These are phyloP conservation scores for Hemisphaericaspora lyxosophila DNA, from an alignment of 1,139 yeast species.

Conservation along the genomic window DNA sequence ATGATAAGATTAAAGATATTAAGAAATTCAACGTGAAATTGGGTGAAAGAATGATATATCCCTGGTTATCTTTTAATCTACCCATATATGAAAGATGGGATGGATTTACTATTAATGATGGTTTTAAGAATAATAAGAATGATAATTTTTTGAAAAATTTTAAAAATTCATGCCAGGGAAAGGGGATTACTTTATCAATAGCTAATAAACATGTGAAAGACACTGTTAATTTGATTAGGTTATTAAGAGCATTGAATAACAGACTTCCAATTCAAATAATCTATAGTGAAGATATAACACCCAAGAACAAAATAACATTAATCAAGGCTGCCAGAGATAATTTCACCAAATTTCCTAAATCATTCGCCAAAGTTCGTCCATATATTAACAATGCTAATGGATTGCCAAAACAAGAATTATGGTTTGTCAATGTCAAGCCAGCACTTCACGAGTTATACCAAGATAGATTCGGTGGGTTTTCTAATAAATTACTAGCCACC, in stretches of 20 bases:
- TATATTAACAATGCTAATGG: constrained; percentile 17
- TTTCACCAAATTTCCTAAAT: constrained; percentile 23
- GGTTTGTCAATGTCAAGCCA: constrained; percentile 32
- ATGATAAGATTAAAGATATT: background rate
- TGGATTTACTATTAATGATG: constrained; percentile 3
- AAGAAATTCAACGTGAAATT: constrained; percentile 7
- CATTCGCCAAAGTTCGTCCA: constrained; percentile 21
- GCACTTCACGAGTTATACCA: constrained; percentile 25
- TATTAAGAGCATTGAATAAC: constrained; percentile 45
- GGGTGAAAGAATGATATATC: constrained; percentile 17
- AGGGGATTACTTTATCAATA: constrained; percentile 52
- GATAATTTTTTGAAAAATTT: constrained; percentile 34
- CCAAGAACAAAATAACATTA: constrained; percentile 20
- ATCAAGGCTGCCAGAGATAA: constrained; percentile 29
- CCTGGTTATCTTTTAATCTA: constrained; percentile 18
- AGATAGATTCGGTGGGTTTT: constrained; percentile 24
- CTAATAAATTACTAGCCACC: constrained; percentile 32
- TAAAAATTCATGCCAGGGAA: constrained; percentile 38
- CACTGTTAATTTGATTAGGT: constrained; percentile 40
- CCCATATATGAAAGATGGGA: constrained; percentile 17
- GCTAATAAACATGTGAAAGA: constrained; percentile 42
- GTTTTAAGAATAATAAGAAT: background rate
- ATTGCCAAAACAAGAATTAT: constrained; percentile 31
- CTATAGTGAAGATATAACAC: constrained; percentile 34
- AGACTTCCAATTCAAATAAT: constrained; percentile 54